These are phyloP conservation scores for Cicer bijugum DNA, from an alignment of 306 rosid genomes.

Conservation along the genomic window DNA sequence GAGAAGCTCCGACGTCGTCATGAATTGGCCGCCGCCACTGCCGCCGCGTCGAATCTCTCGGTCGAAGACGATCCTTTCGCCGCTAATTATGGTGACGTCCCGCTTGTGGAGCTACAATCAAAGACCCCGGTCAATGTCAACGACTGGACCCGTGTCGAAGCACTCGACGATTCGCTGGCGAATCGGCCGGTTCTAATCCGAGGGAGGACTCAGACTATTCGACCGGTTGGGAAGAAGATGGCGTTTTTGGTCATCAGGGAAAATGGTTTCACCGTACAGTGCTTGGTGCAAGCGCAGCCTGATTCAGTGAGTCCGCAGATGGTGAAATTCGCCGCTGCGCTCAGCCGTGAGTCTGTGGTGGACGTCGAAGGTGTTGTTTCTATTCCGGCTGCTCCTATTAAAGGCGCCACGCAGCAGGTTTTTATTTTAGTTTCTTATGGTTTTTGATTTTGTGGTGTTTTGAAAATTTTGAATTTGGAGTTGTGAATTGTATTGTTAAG, in stretches of 20 bases:
- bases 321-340: constrained; percentile 73
- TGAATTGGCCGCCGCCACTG: constrained; percentile 53
- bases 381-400: constrained; percentile 63
- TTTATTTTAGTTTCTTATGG: neutral
- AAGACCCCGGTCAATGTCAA: constrained; percentile 47
- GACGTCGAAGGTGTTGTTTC: constrained; percentile 77
- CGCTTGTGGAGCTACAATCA: constrained; percentile 71
- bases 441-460: constrained; percentile 1
- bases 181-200: constrained; percentile 58
- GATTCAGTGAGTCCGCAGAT: constrained; percentile 78
- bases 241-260: constrained; percentile 77
- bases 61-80: constrained; percentile 74
- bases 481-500: neutral
- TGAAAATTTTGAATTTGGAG: constrained; percentile 24
- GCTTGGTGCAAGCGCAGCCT: constrained; percentile 70
- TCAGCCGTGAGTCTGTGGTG: constrained; percentile 82
- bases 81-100: constrained; percentile 70
- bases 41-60: constrained; percentile 41
- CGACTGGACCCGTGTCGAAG: constrained; percentile 63
- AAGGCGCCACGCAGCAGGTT: constrained; percentile 75
- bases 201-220: constrained; percentile 76
- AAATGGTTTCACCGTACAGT: constrained; percentile 77
- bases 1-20: constrained; percentile 82
- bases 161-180: constrained; percentile 49
- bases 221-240: constrained; percentile 89